Evolutionary conservation across 768 basidiomycete species (phyloP).

Genomic region (Amanita rimosa): DNA sequence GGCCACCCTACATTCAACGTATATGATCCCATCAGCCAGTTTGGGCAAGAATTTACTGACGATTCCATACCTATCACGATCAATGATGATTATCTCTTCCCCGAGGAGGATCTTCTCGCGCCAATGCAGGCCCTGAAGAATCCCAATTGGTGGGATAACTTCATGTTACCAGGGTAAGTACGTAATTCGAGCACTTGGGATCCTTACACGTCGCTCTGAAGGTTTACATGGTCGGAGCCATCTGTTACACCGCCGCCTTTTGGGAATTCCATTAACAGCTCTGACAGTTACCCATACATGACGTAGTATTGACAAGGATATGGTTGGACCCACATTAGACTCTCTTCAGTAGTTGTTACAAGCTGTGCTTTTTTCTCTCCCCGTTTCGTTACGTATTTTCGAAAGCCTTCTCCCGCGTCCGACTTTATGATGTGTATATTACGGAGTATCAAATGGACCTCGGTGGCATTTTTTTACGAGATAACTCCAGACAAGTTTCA

Average conservation of each 20-base stretch:
- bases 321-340: too few species aligned
- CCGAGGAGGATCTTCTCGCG: slow-evolving; percentile 52
- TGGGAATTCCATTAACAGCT: neutral
- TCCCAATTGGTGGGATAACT: slow-evolving; percentile 61
- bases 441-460: neutral
- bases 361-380: neutral
- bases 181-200: neutral
- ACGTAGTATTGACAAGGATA: neutral
- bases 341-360: neutral
- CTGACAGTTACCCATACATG: neutral
- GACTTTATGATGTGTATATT: neutral
- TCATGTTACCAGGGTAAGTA: slow-evolving; percentile 78
- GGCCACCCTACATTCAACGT: neutral
- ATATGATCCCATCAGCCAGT: slow-evolving; percentile 21
- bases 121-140: slow-evolving; percentile 67
- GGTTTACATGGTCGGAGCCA: slow-evolving; percentile 26
- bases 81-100: slow-evolving; percentile 26
- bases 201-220: slow-evolving; percentile 7
- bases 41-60: slow-evolving; percentile 33
- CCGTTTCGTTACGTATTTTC: too few species aligned
- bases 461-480: too few species aligned
- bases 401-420: too few species aligned
- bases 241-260: slow-evolving; percentile 13
- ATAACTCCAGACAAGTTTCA: too few species aligned
- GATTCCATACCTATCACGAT: slow-evolving; percentile 30